These are phyloP conservation scores for Vigna unguiculata DNA, from an alignment of 306 rosid genomes.

Conservation along the genomic window DNA sequence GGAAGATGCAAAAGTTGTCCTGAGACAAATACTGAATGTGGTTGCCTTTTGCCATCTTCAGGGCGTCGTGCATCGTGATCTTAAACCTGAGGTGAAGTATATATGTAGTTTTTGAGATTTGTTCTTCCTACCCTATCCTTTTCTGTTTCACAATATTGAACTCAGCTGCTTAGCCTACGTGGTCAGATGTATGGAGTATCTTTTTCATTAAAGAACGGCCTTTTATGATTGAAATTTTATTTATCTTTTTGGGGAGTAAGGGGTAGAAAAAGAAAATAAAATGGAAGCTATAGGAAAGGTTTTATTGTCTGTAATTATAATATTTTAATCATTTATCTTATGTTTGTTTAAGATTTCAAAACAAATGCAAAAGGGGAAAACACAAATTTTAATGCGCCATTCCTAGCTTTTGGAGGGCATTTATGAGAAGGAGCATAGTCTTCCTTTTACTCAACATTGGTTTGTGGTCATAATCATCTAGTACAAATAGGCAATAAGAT, in stretches of 20 bases:
- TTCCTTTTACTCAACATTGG: neutral
- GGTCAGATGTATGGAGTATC: slow-evolving; percentile 17
- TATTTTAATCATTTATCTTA: neutral
- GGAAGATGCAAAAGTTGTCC: slow-evolving; percentile 80
- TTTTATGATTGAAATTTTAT: slow-evolving; percentile 9
- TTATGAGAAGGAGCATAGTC: neutral
- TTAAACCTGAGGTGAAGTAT: slow-evolving; percentile 68
- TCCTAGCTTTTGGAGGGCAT: neutral
- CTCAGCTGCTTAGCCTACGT: neutral
- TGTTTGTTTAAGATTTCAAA: neutral
- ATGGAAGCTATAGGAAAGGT: slow-evolving; percentile 7
- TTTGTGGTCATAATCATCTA: slow-evolving; percentile 14
- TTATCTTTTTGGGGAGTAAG: neutral
- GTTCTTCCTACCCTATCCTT: no score
- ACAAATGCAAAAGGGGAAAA: slow-evolving; percentile 4
- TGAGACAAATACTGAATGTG: slow-evolving; percentile 65
- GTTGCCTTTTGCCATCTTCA: slow-evolving; percentile 29
- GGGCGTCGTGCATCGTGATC: slow-evolving; percentile 32
- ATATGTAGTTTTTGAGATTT: neutral
- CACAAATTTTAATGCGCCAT: neutral
- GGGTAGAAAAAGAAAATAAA: neutral
- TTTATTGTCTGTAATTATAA: neutral
- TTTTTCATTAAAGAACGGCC: slow-evolving; percentile 3
- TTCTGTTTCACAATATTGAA: neutral
- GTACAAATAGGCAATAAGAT: neutral